Evolutionary conservation across 768 basidiomycete genomes (phyloP).

Genomic region (Xerocomellus dryophilus): DNA sequence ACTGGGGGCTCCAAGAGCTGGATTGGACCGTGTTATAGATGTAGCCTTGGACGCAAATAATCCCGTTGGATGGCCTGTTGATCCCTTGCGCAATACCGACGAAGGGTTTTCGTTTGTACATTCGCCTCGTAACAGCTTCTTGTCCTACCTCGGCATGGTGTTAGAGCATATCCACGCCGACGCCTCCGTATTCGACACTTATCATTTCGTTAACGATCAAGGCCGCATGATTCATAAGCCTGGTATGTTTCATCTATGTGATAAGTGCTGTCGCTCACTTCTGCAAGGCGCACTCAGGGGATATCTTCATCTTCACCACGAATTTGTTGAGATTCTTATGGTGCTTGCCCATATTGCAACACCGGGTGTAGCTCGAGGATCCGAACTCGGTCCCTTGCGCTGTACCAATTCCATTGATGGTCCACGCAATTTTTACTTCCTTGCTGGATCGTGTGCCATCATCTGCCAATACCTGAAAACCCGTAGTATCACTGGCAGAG

Average conservation of each 20-base stretch:
- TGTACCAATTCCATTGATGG: background rate
- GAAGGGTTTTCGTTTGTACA: background rate
- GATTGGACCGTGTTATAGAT: no score
- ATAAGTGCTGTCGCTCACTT: no score
- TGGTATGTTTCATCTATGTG: no score
- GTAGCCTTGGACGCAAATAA: background rate
- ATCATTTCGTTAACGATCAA: background rate
- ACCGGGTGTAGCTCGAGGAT: background rate
- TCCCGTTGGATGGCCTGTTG: background rate
- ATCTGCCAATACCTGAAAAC: slow-evolving; percentile 3
- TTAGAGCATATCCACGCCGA: background rate
- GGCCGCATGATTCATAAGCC: background rate
- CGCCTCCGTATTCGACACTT: background rate
- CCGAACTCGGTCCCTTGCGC: background rate
- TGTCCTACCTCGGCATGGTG: background rate
- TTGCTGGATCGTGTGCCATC: background rate
- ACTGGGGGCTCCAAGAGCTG: background rate
- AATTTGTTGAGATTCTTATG: background rate
- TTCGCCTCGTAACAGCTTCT: background rate
- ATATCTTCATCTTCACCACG: background rate
- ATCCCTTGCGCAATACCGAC: background rate
- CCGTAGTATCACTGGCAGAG: background rate
- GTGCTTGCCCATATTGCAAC: background rate
- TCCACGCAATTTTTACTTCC: background rate
- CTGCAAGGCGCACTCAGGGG: background rate